These are phyloP conservation scores for Fallopia convolvulus DNA, from an alignment of 148 eudicot species.

Conservation along the genomic window DNA sequence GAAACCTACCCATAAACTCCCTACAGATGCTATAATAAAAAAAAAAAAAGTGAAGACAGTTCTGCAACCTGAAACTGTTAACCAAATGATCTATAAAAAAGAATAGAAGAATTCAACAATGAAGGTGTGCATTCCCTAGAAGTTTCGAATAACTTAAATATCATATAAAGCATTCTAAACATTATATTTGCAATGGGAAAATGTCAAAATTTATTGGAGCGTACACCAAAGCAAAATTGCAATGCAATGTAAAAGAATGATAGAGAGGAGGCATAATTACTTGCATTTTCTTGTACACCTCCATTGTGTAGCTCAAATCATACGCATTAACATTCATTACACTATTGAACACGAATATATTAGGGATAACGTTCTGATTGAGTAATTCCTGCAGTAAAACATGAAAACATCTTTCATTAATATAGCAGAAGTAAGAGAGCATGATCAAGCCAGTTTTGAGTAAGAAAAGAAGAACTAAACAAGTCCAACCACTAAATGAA, in stretches of 20 bases:
- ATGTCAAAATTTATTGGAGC: background rate
- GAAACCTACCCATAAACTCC: background rate
- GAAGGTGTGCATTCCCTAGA: background rate
- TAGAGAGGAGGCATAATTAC: slow-evolving; percentile 36
- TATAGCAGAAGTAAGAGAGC: background rate
- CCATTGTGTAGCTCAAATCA: slow-evolving; percentile 67
- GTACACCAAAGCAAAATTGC: background rate
- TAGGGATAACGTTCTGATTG: slow-evolving; percentile 55
- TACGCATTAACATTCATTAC: slow-evolving; percentile 87
- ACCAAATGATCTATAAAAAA: background rate
- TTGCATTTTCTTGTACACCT: slow-evolving; percentile 75
- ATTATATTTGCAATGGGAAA: background rate
- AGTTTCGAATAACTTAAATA: background rate
- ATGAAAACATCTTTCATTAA: background rate
- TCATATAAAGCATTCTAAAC: background rate
- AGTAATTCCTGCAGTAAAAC: slow-evolving; percentile 57
- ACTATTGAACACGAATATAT: slow-evolving; percentile 83
- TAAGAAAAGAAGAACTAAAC: background rate
- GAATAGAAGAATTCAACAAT: slow-evolving; percentile 1
- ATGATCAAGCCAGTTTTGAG: background rate
- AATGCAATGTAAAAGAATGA: background rate
- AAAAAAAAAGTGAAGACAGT: background rate
- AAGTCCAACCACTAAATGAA: background rate
- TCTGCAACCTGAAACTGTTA: background rate
- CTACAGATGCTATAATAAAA: background rate